A percentile compares a stretch with the other conserved stretches of the same genome.
These are phyloP conservation scores for Fusarium duplospermum DNA, from an alignment of 2,329 filamentous ascomycete genomes.

Conservation along the genomic window DNA sequence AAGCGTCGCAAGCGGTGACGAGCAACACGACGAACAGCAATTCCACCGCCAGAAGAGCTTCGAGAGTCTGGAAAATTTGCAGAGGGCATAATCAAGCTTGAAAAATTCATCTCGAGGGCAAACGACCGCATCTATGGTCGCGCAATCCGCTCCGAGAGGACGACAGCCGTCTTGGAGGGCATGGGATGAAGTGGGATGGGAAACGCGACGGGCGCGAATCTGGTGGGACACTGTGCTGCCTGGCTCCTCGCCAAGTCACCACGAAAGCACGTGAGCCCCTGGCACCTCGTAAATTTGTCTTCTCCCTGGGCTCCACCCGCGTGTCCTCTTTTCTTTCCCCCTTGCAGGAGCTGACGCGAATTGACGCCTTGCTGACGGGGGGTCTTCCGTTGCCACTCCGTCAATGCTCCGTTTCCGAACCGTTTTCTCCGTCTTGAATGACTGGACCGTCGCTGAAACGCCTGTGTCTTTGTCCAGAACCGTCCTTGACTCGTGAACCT, in stretches of 20 bases:
- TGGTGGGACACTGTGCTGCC: constrained; percentile 49
- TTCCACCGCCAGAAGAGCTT: constrained; percentile 35
- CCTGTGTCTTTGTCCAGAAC: background rate
- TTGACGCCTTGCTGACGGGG: background rate
- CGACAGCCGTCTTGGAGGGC: constrained; percentile 48
- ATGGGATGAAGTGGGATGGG: constrained; percentile 54
- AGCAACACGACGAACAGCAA: constrained; percentile 20
- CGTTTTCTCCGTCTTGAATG: background rate
- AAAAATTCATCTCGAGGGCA: constrained; percentile 21
- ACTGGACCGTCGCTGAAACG: constrained; percentile 19
- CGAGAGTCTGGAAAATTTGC: constrained; percentile 41
- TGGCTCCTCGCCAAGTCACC: constrained; percentile 52
- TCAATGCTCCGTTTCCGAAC: constrained; percentile 19
- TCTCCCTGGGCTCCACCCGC: constrained; percentile 15
- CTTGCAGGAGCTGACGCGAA: constrained; percentile 33
- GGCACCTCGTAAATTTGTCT: constrained; percentile 23
- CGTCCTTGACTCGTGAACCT: constrained; percentile 3
- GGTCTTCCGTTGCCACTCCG: constrained; percentile 14
- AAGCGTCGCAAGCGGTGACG: constrained; percentile 18
- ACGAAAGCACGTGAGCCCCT: constrained; percentile 57
- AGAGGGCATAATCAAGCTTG: fast-evolving
- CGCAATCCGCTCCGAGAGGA: constrained; percentile 18
- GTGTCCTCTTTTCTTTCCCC: constrained; percentile 31
- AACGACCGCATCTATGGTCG: constrained; percentile 45
- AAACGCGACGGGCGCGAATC: constrained; percentile 58